Evolutionary conservation across 352 stramenopile genomes (phyloP).

Genomic region (Aphanomyces invadans): DNA sequence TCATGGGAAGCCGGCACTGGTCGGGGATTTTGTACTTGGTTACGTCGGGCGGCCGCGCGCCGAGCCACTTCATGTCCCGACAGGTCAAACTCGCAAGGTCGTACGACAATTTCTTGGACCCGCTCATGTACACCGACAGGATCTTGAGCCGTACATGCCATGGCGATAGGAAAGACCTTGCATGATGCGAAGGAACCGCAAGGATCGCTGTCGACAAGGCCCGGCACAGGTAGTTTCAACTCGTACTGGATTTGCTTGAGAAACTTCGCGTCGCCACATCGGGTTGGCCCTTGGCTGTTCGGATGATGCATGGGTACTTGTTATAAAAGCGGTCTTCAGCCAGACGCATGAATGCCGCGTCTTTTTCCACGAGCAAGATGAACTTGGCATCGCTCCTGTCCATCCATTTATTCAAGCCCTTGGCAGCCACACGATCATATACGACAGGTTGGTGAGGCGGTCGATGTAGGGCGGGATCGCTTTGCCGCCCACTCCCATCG

Average conservation of each 20-base stretch:
- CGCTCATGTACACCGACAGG: constrained; percentile 86
- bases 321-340: constrained; percentile 88
- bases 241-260: constrained; percentile 55
- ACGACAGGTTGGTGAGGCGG: constrained; percentile 31
- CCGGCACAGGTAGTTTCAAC: constrained; percentile 81
- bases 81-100: constrained; percentile 79
- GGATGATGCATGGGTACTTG: constrained; percentile 86
- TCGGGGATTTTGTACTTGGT: constrained; percentile 59
- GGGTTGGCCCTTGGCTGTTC: constrained; percentile 86
- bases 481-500: constrained; percentile 84
- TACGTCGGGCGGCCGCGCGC: constrained; percentile 74
- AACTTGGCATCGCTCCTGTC: constrained; percentile 66
- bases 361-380: constrained; percentile 88
- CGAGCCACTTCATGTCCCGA: constrained; percentile 86
- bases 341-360: constrained; percentile 86
- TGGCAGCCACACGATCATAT: constrained; percentile 26
- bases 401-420: constrained; percentile 58
- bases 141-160: constrained; percentile 73
- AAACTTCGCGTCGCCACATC: constrained; percentile 71
- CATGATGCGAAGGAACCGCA: constrained; percentile 58
- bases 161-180: background rate
- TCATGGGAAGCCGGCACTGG: constrained; percentile 85
- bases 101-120: constrained; percentile 61
- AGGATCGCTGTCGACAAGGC: constrained; percentile 81
- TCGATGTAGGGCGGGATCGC: constrained; percentile 85